Base-by-base conservation (phyloP, 805 yeast genomes). In the Wickerhamiella parazyma region DNA sequence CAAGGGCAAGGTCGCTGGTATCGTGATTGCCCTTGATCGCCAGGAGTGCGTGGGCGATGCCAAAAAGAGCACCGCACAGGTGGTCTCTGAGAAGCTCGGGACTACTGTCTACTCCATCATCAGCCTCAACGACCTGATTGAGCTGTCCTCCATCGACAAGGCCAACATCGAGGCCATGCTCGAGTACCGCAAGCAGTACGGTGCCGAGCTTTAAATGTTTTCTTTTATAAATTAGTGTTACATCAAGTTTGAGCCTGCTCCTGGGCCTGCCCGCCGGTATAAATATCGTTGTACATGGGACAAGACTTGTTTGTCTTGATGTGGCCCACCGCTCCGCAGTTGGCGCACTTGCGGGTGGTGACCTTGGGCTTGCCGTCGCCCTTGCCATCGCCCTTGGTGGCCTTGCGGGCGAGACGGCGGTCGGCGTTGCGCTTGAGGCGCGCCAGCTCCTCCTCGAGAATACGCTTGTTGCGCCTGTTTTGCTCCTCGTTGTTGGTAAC, bases 321-420 rank as follows among this genome's bases (percentile, higher is more conserved):
- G 60, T 89, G 98, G 0, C 97, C 98, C 49, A 82, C 71, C 10
- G 89, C 91, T 18, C 97, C 97, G 69, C 98, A 89, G 0, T 91
- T 80, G 3, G 93, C 87, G 64, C 98, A 89, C 56, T 84, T 75
- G 58, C 98, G 69, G 7, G 80, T 78, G 4, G 75, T 76, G 24
- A 78, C 70, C 54, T 78, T 78, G 25, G 81, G 81, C 54, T 80
- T 80, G 24, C 83, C 84, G 11, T 21, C 24, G 19, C 82, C 81
- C 51, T 76, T 78, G n/a, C 78, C 81, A 28, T 51, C 55, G 44
- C 48, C 58, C 67, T 62, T 73, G 61, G 55, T 65, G 33, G 74
- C 70, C 57, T 73, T 67, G 51, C 82, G 65, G 6, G 76, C 78
- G 46, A 66, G 65, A 46, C 80, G 69, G 44, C 79, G 71, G 50